Evolutionary conservation across 768 basidiomycete genomes (phyloP).

Genomic region (Tulasnella sp.): DNA sequence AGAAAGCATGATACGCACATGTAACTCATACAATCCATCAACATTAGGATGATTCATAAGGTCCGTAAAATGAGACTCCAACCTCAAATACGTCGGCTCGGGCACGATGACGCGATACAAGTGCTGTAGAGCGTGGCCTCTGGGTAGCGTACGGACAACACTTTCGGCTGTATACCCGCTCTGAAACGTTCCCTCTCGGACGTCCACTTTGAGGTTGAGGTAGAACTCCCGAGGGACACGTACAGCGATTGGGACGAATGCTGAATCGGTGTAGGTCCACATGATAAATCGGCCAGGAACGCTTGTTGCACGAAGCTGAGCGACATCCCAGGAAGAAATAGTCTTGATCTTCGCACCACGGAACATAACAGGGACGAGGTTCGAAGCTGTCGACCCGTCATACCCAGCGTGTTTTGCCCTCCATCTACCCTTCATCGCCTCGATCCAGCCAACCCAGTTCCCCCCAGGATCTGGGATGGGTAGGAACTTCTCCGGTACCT

Average conservation of each 20-base stretch:
- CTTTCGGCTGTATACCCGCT: constrained; percentile 61
- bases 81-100: constrained; percentile 73
- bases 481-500: constrained; percentile 29
- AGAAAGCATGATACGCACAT: constrained; percentile 42
- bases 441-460: constrained; percentile 69
- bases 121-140: constrained; percentile 62
- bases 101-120: constrained; percentile 74
- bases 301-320: constrained; percentile 74
- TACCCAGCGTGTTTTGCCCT: constrained; percentile 43
- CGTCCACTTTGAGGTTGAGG: constrained; percentile 68
- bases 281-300: constrained; percentile 73
- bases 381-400: constrained; percentile 29
- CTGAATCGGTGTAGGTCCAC: constrained; percentile 77
- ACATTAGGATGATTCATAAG: constrained; percentile 89
- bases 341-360: constrained; percentile 41
- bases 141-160: constrained; percentile 67
- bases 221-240: constrained; percentile 89
- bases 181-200: constrained; percentile 55
- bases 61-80: constrained; percentile 84
- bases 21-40: constrained; percentile 87
- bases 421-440: constrained; percentile 70
- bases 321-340: constrained; percentile 71
- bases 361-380: constrained; percentile 62
- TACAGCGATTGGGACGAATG: constrained; percentile 65
- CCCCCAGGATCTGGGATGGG: constrained; percentile 47